Conservation (phyloP, 192 early-diverging fungal genomes). For the Glomus cerebriforme region DNA sequence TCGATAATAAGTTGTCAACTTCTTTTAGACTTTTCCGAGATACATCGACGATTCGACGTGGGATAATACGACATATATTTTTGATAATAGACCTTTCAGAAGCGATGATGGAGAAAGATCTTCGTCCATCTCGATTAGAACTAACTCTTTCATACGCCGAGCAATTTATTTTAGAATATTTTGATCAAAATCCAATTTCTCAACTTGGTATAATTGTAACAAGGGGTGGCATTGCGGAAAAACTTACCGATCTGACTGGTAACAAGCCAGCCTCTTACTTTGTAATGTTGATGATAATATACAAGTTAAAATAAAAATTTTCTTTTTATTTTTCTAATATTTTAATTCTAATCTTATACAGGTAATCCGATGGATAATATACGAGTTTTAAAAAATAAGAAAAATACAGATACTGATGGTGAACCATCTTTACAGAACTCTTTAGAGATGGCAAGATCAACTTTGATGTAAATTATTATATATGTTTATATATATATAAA, state of each 20-base stretch:
- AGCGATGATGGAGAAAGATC: constrained; percentile 83
- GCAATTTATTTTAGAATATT: constrained; percentile 84
- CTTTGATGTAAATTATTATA: constrained; percentile 60
- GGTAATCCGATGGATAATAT: constrained; percentile 83
- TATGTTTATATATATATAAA: neutral
- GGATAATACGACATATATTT: constrained; percentile 83
- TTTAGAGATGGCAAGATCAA: constrained; percentile 77
- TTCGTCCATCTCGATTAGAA: constrained; percentile 80
- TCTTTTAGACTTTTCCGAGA: constrained; percentile 58
- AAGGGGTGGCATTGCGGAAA: constrained; percentile 84
- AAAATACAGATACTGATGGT: constrained; percentile 71
- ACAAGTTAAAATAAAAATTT: neutral
- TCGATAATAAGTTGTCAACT: neutral
- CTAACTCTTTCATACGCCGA: constrained; percentile 65
- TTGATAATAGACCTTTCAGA: constrained; percentile 83
- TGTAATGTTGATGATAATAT: neutral
- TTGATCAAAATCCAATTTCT: constrained; percentile 95
- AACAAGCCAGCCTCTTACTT: constrained; percentile 21
- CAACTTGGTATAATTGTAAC: constrained; percentile 84
- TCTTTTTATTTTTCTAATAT: neutral
- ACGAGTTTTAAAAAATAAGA: constrained; percentile 61
- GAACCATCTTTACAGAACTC: constrained; percentile 95
- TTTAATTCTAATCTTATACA: constrained; percentile 5
- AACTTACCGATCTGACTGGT: constrained; percentile 82
- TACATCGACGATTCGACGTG: constrained; percentile 72